These are phyloP conservation scores for Boletus rex-veris DNA, from an alignment of 768 basidiomycete species.

Conservation along the genomic window DNA sequence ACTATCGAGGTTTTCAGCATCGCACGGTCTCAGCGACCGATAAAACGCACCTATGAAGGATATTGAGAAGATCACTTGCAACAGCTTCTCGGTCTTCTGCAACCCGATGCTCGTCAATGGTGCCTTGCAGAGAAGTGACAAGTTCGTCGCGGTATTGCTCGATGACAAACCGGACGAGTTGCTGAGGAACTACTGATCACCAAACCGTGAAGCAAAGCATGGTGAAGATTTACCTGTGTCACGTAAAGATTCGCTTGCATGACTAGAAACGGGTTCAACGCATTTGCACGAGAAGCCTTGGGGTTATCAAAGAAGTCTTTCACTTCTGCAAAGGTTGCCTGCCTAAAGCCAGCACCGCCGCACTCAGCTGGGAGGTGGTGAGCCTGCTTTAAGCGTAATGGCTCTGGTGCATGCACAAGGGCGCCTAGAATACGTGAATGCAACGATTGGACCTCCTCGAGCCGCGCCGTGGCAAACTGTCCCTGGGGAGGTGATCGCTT, in stretches of 20 bases:
- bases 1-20: conserved; percentile 36
- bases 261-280: conserved; percentile 85
- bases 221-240: conserved; percentile 61
- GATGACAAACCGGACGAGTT: conserved; percentile 90
- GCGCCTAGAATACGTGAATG: conserved; percentile 73
- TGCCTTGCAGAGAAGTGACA: conserved; percentile 61
- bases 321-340: conserved; percentile 83
- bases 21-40: neutral
- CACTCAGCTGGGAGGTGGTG: conserved; percentile 56
- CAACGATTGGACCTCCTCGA: conserved; percentile 81
- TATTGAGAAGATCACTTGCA: conserved; percentile 81
- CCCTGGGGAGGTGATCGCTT: conserved; percentile 83
- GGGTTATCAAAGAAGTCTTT: conserved; percentile 92
- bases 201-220: neutral
- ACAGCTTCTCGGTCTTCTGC: conserved; percentile 79
- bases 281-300: conserved; percentile 79
- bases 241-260: conserved; percentile 93
- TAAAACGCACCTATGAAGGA: conserved; percentile 65
- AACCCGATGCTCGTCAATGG: conserved; percentile 58
- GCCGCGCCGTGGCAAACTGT: conserved; percentile 76
- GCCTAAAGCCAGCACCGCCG: conserved; percentile 69
- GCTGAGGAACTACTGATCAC: conserved; percentile 42
- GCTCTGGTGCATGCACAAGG: conserved; percentile 72
- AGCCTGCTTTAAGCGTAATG: conserved; percentile 62
- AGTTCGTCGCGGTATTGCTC: conserved; percentile 92